A percentile compares a stretch with the other conserved stretches of the same genome.
Evolutionary conservation across 768 basidiomycete genomes (phyloP).

Genomic region (Phaeotremella fagi): DNA sequence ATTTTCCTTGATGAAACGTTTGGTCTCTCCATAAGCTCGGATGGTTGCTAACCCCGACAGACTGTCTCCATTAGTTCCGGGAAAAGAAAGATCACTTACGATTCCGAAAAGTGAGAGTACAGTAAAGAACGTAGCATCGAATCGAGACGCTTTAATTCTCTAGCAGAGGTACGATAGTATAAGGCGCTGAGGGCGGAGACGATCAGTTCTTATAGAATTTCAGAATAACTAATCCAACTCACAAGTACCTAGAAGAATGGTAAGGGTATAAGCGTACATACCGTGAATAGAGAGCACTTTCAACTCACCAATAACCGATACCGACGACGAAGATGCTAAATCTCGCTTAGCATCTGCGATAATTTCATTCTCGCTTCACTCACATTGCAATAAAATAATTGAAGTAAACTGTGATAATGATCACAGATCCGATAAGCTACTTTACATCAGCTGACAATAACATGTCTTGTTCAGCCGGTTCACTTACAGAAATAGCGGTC

Average conservation of each 20-base stretch:
- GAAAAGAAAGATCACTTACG: conserved; percentile 60
- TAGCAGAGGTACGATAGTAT: conserved; percentile 78
- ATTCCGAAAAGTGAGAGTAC: conserved; percentile 88
- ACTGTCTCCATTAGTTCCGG: conserved; percentile 7
- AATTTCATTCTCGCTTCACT: too few relatives aligned
- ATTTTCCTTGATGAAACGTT: conserved; percentile 72
- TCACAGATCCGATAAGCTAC: conserved; percentile 30
- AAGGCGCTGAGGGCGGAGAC: conserved; percentile 63
- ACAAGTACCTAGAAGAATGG: conserved; percentile 26
- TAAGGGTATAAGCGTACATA: too few relatives aligned
- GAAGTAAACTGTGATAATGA: conserved; percentile 41
- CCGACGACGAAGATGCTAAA: conserved; percentile 31
- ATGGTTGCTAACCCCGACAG: conserved; percentile 56
- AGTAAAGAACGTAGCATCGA: conserved; percentile 77
- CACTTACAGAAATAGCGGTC: conserved; percentile 59
- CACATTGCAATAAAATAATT: conserved; percentile 43
- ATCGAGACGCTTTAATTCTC: conserved; percentile 69
- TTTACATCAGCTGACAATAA: not conserved
- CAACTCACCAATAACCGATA: conserved; percentile 30
- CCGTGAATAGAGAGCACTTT: not conserved
- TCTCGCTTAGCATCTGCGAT: too few relatives aligned
- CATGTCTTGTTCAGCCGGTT: not conserved
- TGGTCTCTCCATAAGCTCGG: conserved; percentile 73
- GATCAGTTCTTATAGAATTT: conserved; percentile 31
- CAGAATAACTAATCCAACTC: not conserved